Base-by-base conservation (phyloP, 2,329 filamentous ascomycete species). In the Aspergillus neoniger region DNA sequence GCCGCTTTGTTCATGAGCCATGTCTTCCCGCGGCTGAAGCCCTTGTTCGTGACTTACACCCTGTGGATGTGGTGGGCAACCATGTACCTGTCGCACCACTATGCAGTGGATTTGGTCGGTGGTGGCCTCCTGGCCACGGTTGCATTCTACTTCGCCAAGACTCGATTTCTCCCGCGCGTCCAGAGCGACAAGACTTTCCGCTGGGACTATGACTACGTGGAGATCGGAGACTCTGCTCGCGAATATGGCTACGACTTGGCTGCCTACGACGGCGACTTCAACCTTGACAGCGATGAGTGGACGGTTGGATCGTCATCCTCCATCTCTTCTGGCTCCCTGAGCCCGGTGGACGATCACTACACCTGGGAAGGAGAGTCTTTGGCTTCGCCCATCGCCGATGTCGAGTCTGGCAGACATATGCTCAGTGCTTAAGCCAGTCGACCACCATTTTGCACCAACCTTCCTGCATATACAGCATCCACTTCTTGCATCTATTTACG, bases 41-140 rank as follows among this genome's bases (percentile, higher is more conserved):
- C 89, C 12, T 78, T 95, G 56, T 96, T 96, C 78, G 85, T 93
- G 65, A 83, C 85, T 65, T 98, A 97, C 77, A 90, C 90, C 48
- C 85, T 90, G 73, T 97, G 94, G 94, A 88, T 97, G 70, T 97
- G 92, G 91, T 98, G 94, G 92, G 91, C 93, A 12, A 98, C 94
- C 68, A 96, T 98, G 92, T 97, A 98, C 74, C 86, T 98, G 55
- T 96, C 91, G 71, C 94, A 98, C 78, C 94, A 98, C 80, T 98
- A 98, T 74, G 94, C 93, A 32, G 90, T 98, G 43, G 94, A 98
- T 76, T 83, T 98, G 54, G 91, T 97, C 25, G 91, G 86, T 38
- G 94, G 94, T 67, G 92, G 89, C 74, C 82, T 96, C 54, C 77
- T 92, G 61, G 90, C 92, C 23, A 88, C 88, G 12, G 81, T 90